phyloP scores from a whole-genome alignment of 2,329 filamentous ascomycete species.

The Sphaerulina vaccinii region DNA sequence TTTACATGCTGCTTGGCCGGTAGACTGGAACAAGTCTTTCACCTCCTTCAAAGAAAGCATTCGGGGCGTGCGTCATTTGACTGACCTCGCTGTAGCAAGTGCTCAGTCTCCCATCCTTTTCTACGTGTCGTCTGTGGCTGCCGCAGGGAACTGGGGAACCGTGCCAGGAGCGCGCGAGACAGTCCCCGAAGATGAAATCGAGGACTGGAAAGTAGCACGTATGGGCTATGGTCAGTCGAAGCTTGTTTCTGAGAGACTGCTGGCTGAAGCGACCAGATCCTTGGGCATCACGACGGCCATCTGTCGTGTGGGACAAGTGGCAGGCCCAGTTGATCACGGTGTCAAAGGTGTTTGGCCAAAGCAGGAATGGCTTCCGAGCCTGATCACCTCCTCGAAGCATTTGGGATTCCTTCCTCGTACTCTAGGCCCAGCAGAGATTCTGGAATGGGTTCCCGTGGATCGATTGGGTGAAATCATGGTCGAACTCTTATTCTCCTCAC shows the following conservation, averaged over 20 bases:
- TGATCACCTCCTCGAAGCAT: conserved; percentile 49
- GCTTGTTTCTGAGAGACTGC: conserved; percentile 31
- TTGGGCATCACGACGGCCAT: conserved; percentile 13
- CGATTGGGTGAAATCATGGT: conserved; percentile 10
- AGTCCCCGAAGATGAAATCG: conserved; percentile 33
- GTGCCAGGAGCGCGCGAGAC: background rate
- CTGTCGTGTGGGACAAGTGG: conserved; percentile 20
- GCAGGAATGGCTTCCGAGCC: conserved; percentile 56
- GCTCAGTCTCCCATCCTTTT: conserved; percentile 22
- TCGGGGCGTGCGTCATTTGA: conserved; percentile 20
- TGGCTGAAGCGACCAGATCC: conserved; percentile 28
- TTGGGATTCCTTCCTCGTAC: conserved; percentile 48
- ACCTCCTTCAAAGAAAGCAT: conserved; percentile 29
- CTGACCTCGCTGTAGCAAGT: conserved; percentile 15
- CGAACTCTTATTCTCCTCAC: background rate
- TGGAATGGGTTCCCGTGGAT: conserved; percentile 58
- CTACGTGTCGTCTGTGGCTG: conserved; percentile 38
- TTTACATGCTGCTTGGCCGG: conserved; percentile 37
- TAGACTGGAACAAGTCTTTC: conserved; percentile 36
- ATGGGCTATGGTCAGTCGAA: conserved; percentile 39
- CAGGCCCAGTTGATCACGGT: conserved; percentile 25
- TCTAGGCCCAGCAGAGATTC: conserved; percentile 44
- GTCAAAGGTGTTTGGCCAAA: conserved; percentile 52
- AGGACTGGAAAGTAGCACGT: conserved; percentile 26
- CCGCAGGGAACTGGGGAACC: conserved; percentile 26